Evolutionary conservation across 306 rosid species (phyloP).

Genomic region (Astragalus glycyphyllos): DNA sequence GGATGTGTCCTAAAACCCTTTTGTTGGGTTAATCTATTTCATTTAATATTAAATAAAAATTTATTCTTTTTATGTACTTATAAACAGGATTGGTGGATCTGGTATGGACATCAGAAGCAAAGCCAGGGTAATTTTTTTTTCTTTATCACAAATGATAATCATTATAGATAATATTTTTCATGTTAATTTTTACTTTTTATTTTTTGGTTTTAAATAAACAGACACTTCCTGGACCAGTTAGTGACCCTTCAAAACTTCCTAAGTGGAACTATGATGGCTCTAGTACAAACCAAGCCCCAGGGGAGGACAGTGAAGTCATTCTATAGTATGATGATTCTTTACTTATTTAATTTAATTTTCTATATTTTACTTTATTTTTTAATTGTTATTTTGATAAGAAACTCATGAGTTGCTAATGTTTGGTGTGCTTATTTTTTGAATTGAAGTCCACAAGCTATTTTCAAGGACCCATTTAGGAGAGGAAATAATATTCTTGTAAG

Average conservation of each 20-base stretch:
- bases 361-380: background rate
- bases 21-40: slow-evolving; percentile 29
- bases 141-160: background rate
- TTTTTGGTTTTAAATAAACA: slow-evolving; percentile 5
- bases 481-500: slow-evolving; percentile 70
- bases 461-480: slow-evolving; percentile 72
- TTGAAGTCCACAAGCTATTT: slow-evolving; percentile 69
- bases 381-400: background rate
- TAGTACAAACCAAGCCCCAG: slow-evolving; percentile 77
- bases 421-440: slow-evolving; percentile 27
- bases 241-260: slow-evolving; percentile 70
- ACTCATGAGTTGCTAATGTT: slow-evolving; percentile 5
- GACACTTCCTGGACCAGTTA: slow-evolving; percentile 66
- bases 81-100: slow-evolving; percentile 76
- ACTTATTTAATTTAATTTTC: background rate
- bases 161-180: background rate
- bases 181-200: background rate
- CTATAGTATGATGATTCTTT: slow-evolving; percentile 52
- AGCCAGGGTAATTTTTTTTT: slow-evolving; percentile 56
- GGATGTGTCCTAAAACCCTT: background rate
- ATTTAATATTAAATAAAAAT: background rate
- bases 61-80: background rate
- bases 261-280: slow-evolving; percentile 53
- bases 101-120: slow-evolving; percentile 76
- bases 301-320: slow-evolving; percentile 75